phyloP scores from a whole-genome alignment of 768 basidiomycete genomes.

The Naganishia onofrii region DNA sequence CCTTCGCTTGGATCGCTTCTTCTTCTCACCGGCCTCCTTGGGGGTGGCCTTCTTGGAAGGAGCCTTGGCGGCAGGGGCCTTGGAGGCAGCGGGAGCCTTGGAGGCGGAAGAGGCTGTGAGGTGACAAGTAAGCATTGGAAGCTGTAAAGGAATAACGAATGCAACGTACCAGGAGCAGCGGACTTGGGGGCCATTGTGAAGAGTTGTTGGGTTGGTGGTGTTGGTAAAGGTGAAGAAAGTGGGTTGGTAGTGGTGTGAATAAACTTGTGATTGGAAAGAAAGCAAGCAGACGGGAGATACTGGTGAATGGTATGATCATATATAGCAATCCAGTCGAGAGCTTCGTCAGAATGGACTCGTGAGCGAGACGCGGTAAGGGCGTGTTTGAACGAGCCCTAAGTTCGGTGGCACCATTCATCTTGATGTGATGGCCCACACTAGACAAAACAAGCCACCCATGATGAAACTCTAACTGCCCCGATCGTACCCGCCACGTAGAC shows the following conservation, averaged over 20 bases:
- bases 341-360: not conserved
- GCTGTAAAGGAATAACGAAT: constrained; percentile 15
- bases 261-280: constrained; percentile 99
- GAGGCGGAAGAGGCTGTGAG: constrained; percentile 74
- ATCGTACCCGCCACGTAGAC: not conserved
- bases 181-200: constrained; percentile 52
- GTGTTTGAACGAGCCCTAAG: not conserved
- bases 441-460: not conserved
- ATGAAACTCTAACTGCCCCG: not conserved
- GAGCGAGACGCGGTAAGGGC: not conserved
- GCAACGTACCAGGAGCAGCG: constrained; percentile 52
- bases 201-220: constrained; percentile 12
- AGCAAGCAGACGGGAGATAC: not conserved
- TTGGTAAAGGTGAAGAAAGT: constrained; percentile 21
- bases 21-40: constrained; percentile 66
- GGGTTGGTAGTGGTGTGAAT: constrained; percentile 46
- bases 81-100: constrained; percentile 63
- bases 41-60: constrained; percentile 67
- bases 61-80: constrained; percentile 71
- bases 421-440: not conserved
- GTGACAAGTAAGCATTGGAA: constrained; percentile 5
- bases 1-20: constrained; percentile 82
- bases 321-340: not conserved
- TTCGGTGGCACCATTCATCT: not conserved
- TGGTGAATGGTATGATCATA: not conserved